Base-by-base conservation (phyloP, 2,329 filamentous ascomycete genomes). In the Trichoderma harzianum region DNA sequence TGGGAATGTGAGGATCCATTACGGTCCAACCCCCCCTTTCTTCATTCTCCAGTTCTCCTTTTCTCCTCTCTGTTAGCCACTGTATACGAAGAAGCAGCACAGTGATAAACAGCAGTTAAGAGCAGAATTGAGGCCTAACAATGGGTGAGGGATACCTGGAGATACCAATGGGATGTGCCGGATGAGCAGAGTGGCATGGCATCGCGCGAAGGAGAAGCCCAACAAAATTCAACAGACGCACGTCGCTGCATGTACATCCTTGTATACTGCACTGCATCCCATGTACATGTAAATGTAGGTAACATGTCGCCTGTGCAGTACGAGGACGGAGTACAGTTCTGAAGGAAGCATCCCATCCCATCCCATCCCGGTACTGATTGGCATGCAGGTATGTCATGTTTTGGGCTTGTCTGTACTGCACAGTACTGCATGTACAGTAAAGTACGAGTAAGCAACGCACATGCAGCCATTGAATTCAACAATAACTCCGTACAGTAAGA, bases 1-100 rank as follows among this genome's bases (percentile, higher is more conserved):
- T 68, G 65, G 66, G 66, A 61, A 61, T 61, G 55, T 60, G 66
- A 51, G 55, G 66, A 61, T 69, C 66, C 66, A 69, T 68, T 24
- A 7, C 34, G 28, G 53, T 68, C 34, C 65, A 68, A 21, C 64
- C 47, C 64, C 53, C 26, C n/a, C 43, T 51, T 53, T 53, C 53
- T 53, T 16, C 21, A 58, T 65, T 65, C 62, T 65, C 62, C 43
- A 47, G 61, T 47, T 51, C 43, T 65, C 62, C 43, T 53, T 64
- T 51, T 3, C n/a, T n/a, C n/a, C 53, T 7, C 18, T 10, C 18
- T 43, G 39, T 10, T n/a, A 10, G 36, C 21, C 5, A 26, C 43
- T 51, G 43, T n/a, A 51, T 47, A 47, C 51, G 24, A 28, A 18
- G 39, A 18, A 24, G 11, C 11, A 21, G 47, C 21, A n/a, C 53